Evolutionary conservation across 805 yeast genomes (phyloP).

Genomic region (Helenozyma rhizophorensis): DNA sequence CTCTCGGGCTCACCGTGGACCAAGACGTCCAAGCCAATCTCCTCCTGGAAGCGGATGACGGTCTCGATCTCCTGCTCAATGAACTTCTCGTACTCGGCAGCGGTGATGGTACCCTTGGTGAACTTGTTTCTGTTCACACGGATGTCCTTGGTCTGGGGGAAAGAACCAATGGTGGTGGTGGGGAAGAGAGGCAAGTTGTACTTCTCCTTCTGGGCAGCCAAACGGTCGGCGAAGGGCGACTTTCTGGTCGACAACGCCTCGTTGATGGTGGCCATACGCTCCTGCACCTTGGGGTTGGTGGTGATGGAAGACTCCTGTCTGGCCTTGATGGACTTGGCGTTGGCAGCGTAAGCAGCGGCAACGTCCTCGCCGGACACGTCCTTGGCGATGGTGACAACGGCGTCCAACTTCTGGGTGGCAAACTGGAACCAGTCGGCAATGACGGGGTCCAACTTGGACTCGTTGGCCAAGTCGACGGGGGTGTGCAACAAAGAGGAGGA

Average conservation of each 20-base stretch:
- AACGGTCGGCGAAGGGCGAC: conserved; percentile 82
- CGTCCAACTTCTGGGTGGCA: conserved; percentile 92
- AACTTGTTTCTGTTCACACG: conserved; percentile 98
- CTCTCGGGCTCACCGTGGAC: conserved; percentile 99
- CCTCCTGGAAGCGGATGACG: conserved; percentile 98
- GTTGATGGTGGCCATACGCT: conserved; percentile 75
- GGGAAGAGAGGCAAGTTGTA: conserved; percentile 98
- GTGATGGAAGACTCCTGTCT: conserved; percentile 86
- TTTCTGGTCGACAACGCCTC: conserved; percentile 78
- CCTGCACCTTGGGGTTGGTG: conserved; percentile 85
- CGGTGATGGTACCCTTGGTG: conserved; percentile 92
- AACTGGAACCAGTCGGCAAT: conserved; percentile 98
- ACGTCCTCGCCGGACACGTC: conserved; percentile 82
- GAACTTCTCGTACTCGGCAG: conserved; percentile 93
- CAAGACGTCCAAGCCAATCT: conserved; percentile 94
- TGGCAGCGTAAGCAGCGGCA: conserved; percentile 71
- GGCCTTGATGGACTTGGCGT: conserved; percentile 79
- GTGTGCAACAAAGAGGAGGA: conserved; percentile 97
- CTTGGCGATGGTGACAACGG: conserved; percentile 89
- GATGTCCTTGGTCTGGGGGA: conserved; percentile 99
- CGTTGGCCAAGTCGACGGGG: conserved; percentile 92
- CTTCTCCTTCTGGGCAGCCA: conserved; percentile 77
- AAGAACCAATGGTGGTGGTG: conserved; percentile 99
- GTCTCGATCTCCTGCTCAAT: conserved; percentile 94
- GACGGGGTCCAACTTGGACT: conserved; percentile 84